Evolutionary conservation across 2,329 filamentous ascomycete species (phyloP), one percentile per base, ranked within the genome.

Genomic region (Colletotrichum australisinense): DNA sequence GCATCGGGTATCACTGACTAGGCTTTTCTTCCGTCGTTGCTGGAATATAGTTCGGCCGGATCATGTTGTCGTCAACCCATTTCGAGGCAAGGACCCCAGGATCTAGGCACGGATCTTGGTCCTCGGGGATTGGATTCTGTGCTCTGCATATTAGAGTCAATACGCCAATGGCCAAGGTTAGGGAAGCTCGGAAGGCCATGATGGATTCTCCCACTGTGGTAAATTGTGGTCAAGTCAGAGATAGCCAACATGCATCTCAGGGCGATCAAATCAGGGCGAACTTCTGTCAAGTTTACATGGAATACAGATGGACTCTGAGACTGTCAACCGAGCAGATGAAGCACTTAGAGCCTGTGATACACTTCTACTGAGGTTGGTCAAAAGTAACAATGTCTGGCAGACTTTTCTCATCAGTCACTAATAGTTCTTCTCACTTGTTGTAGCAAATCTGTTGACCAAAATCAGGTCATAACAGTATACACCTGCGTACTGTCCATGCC

Each of bases 41-140:
- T 2, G 56, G 65, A 8, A 49, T 16, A 22, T 67, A 67, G 16
- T 67, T 67, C 5, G 65, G 65, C 9, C 14, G 56, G 8, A 62
- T 6, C 2, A 8, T 8, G 3, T 67, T 67, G 26, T 67, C 65
- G 7, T 22, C 28, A 9, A 28, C 14, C 65, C 65, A 67, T 16
- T 35, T 38, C 12, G 22, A 16, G n/a, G 19, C 32, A 14, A 62
- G 12, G 12, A 32, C 42, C 28, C 56, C 65, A 62, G n/a, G 4
- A 32, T 67, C 65, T 1, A 49, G 56, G 1, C 65, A 62, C 5
- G 65, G 65, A 26, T 67, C 65, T 4, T 28, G 19, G 0, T 9
- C 22, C 26, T 7, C 22, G 3, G 32, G 32, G 11, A 57, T n/a
- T 3, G 32, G 11, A n/a, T 1, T 42, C 16, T 57, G 63, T 4